Base-by-base conservation (phyloP, 208 protist species). In the Novymonas esmeraldas region DNA sequence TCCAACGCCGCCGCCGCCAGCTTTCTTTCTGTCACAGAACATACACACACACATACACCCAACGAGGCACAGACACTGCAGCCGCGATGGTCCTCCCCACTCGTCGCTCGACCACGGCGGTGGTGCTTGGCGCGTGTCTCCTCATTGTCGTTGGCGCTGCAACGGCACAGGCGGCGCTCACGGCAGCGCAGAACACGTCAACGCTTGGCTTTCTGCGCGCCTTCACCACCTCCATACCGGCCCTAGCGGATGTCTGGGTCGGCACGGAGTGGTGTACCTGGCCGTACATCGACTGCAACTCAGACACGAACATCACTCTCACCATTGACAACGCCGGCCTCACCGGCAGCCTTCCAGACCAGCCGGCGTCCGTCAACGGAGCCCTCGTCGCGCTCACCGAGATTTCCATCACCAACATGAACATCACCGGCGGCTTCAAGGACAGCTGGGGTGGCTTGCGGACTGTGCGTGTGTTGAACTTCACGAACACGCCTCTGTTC, bases 401-500 rank as follows among this genome's bases (percentile, higher is more conserved):
- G 33, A 57, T 58, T 41, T 0, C 54, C 0, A 0, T 59, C 2
- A 55, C n/a, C 29, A 73, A 73, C 49, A 42, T 61, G 45, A 65
- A 60, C 59, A 52, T 74, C 45, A 55, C 33, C 13, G 42, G 51
- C 34, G 38, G 50, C 24, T 67, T 74, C 59, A 22, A 29, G 14
- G 39, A 51, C 18, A 74, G 38, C 60, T 74, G 68, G 68, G 51
- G 26, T 2, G 24, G 24, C 14, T 51, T 74, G 31, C 60, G 20
- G 33, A 0, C 7, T 3, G 18, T 67, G 48, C 34, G n/a, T 11
- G 33, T 28, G 24, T 29, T 74, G 3, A 56, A 65, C 42, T 50
- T 74, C 16, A 20, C 34, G 20, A 60, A 74, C 68, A 74, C 60
- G 2, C 18, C 34, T 41, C 3, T 74, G 34, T 65, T 60, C 20